Evolutionary conservation across 2,329 filamentous ascomycete genomes (phyloP).

Genomic region (Exophiala oligosperma): DNA sequence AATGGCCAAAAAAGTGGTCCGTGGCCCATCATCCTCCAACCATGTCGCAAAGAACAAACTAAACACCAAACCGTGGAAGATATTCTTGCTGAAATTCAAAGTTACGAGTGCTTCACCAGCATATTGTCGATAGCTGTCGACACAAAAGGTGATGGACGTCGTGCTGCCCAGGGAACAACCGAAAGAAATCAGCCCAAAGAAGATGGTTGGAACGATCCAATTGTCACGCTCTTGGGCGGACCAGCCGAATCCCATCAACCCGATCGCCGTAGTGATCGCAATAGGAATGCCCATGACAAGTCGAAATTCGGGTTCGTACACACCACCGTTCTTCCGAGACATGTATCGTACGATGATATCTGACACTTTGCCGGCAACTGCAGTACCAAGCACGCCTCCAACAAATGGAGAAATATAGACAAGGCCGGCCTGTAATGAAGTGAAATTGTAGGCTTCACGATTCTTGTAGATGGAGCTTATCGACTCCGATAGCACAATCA

Average conservation of each 20-base stretch:
- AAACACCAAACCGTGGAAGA: slow-evolving; percentile 87
- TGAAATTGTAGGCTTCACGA: slow-evolving; percentile 73
- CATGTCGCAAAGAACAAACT: slow-evolving; percentile 84
- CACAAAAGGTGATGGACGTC: slow-evolving; percentile 88
- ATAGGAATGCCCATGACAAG: slow-evolving; percentile 85
- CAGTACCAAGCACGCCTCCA: slow-evolving; percentile 85
- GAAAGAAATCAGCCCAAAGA: slow-evolving; percentile 90
- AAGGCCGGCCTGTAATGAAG: slow-evolving; percentile 74
- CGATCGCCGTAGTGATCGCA: slow-evolving; percentile 73
- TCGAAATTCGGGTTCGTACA: slow-evolving; percentile 94
- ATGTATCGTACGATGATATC: slow-evolving; percentile 82
- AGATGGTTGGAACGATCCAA: slow-evolving; percentile 91
- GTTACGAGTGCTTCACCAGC: slow-evolving; percentile 93
- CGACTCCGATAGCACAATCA: slow-evolving; percentile 90
- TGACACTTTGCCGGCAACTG: slow-evolving; percentile 82
- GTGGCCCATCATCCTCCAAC: slow-evolving; percentile 73
- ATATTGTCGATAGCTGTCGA: slow-evolving; percentile 91
- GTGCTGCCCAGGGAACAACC: slow-evolving; percentile 88
- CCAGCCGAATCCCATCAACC: slow-evolving; percentile 97
- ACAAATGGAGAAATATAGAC: slow-evolving; percentile 90
- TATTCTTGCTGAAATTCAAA: slow-evolving; percentile 91
- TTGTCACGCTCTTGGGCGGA: slow-evolving; percentile 70
- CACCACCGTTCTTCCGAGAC: slow-evolving; percentile 80
- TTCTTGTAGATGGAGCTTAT: slow-evolving; percentile 77
- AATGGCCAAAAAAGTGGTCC: slow-evolving; percentile 76